Evolutionary conservation across 306 rosid species (phyloP), one percentile per base, ranked within the genome.

Genomic region (Acacia acuminata): DNA sequence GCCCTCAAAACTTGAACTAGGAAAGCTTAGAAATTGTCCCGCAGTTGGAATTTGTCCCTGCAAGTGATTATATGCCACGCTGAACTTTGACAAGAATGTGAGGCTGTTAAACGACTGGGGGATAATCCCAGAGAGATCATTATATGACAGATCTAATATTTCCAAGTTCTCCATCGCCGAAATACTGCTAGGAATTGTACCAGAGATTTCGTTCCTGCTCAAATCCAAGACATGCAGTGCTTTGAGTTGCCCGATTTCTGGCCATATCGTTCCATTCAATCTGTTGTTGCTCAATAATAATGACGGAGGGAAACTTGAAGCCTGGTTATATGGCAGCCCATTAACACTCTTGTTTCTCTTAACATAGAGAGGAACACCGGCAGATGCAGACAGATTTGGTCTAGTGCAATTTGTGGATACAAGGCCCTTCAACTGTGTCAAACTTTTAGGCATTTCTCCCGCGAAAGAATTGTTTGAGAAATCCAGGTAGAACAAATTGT

Each of bases 401-500:
- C 86, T 70, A 63, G 75, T 55, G 82, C 13, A 34, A n/a, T 79
- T 68, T 48, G 83, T 10, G 56, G 16, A 15, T 22, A 88, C 58
- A 71, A 90, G 88, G 61, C 86, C 25, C 36, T 0, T 43, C n/a
- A 90, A 73, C 20, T 64, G 77, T 11, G 92, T 85, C 34, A 88
- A 8, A 71, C 43, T 77, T 48, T 24, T 83, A 0, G 89, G 94
- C 16, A 90, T 86, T 48, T 86, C 88, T 34, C 89, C 92, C 0
- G 79, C 32, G 8, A 90, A 79, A 4, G 94, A 85, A 84, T 90
- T 90, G 85, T 90, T 90, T 8, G 94, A 90, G 20, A 90, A 4
- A 82, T 88, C 94, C 89, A 90, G 80, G 89, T 87, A 90, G 76
- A 88, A 90, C 34, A 90, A 89, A 71, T 12, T 0, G 4, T 8